Evolutionary conservation across 495 filamentous ascomycete genomes (phyloP).

Genomic region (Sporormia fimetaria): DNA sequence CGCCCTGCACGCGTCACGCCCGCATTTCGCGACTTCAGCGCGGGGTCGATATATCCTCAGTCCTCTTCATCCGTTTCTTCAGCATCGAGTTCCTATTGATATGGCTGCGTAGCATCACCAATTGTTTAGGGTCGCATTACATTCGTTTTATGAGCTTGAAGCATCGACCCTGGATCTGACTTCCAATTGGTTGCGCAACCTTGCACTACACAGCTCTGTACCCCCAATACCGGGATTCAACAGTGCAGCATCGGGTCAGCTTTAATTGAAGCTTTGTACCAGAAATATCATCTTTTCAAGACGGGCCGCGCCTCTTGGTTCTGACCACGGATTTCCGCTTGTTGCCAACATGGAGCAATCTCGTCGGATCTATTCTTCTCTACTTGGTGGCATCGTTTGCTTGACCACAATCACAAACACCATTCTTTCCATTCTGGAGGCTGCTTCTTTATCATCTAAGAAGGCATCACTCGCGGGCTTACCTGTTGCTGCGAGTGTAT

Average conservation of each 20-base stretch:
- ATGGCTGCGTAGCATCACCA: not conserved
- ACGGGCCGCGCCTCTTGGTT: too few species aligned
- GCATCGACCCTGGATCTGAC: slow-evolving; percentile 2
- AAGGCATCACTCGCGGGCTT: slow-evolving; percentile 8
- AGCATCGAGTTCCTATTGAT: too few species aligned
- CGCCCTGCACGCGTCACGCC: too few species aligned
- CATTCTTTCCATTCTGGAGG: slow-evolving; percentile 18
- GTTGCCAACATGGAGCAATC: slow-evolving; percentile 7
- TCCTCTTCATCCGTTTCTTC: too few species aligned
- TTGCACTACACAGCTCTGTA: not conserved
- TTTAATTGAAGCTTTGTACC: too few species aligned
- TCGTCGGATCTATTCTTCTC: slow-evolving; percentile 14
- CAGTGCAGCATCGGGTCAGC: slow-evolving; percentile 3
- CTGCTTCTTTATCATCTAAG: slow-evolving; percentile 9
- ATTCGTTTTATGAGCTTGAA: not conserved
- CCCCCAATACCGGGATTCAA: slow-evolving; percentile 5
- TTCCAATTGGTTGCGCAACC: slow-evolving; percentile 3
- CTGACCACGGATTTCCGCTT: slow-evolving; percentile 3
- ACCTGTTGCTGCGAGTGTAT: slow-evolving; percentile 10
- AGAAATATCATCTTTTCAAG: too few species aligned
- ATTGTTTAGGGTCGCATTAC: not conserved
- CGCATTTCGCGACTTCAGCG: too few species aligned
- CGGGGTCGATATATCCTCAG: too few species aligned
- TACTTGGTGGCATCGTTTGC: slow-evolving; percentile 17
- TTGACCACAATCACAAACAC: slow-evolving; percentile 16